phyloP scores from a whole-genome alignment of 768 basidiomycete species.

The Hysterangium stoloniferum region DNA sequence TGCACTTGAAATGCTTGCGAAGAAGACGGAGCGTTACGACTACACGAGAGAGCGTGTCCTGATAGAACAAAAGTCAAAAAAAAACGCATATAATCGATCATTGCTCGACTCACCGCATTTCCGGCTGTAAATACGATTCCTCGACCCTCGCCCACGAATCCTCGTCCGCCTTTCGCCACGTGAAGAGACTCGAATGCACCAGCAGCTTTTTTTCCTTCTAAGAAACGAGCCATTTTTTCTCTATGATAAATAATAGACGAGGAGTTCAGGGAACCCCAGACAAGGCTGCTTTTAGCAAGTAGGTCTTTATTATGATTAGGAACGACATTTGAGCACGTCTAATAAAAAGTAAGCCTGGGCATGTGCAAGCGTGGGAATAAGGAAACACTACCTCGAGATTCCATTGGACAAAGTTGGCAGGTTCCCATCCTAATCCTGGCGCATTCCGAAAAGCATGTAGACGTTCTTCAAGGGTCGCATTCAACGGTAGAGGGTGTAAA shows the following conservation, averaged over 20 bases:
- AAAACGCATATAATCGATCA: too few species aligned
- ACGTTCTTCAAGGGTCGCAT: constrained; percentile 25
- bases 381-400: constrained; percentile 24
- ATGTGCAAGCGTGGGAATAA: neutral
- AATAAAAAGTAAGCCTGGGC: neutral
- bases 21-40: constrained; percentile 21
- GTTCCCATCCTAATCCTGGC: constrained; percentile 25
- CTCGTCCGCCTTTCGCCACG: neutral
- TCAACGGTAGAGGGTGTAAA: constrained; percentile 22
- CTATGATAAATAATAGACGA: constrained; percentile 11
- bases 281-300: constrained; percentile 10
- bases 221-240: constrained; percentile 12
- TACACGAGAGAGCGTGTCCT: constrained; percentile 25
- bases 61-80: neutral
- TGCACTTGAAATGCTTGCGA: constrained; percentile 16
- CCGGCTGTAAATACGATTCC: constrained; percentile 38
- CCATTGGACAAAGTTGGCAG: constrained; percentile 25
- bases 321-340: constrained; percentile 18
- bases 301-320: constrained; percentile 23
- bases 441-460: constrained; percentile 26
- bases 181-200: constrained; percentile 13
- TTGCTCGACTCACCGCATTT: constrained; percentile 28
- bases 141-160: constrained; percentile 14
- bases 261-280: constrained; percentile 12
- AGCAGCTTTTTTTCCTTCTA: constrained; percentile 7